These are phyloP conservation scores for Rosa multiflora DNA, from an alignment of 306 rosid species.

Conservation along the genomic window DNA sequence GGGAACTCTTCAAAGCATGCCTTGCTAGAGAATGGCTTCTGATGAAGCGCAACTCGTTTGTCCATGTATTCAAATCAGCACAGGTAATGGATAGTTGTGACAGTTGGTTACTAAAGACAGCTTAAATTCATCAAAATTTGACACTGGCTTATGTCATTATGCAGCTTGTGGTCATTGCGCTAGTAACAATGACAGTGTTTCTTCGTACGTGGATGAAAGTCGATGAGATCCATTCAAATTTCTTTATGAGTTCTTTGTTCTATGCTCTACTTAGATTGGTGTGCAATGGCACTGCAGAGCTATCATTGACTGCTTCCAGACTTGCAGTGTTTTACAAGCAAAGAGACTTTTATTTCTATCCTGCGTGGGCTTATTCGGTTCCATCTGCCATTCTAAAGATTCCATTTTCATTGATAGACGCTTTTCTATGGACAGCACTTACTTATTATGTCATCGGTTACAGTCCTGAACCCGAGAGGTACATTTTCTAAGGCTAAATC, in stretches of 20 bases:
- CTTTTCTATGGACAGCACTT: constrained; percentile 53
- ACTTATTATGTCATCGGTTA: constrained; percentile 60
- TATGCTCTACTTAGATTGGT: constrained; percentile 46
- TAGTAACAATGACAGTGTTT: constrained; percentile 55
- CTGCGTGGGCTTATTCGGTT: constrained; percentile 56
- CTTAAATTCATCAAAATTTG: background rate
- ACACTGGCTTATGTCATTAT: constrained; percentile 4
- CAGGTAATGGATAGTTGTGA: constrained; percentile 36
- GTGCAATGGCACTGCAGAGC: constrained; percentile 43
- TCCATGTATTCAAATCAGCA: constrained; percentile 44
- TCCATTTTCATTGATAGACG: constrained; percentile 52
- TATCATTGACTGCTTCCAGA: constrained; percentile 53
- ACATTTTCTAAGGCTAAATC: background rate
- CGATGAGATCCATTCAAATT: constrained; percentile 21
- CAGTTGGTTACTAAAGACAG: too few species aligned
- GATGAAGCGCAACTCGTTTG: constrained; percentile 55
- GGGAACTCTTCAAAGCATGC: constrained; percentile 54
- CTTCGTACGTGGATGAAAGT: constrained; percentile 44
- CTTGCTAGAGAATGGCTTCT: constrained; percentile 49
- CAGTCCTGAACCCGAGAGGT: constrained; percentile 60
- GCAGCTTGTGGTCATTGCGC: constrained; percentile 49
- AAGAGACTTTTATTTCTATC: constrained; percentile 50
- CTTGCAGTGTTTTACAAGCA: constrained; percentile 50
- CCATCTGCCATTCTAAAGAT: constrained; percentile 51
- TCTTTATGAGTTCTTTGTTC: constrained; percentile 52